A percentile compares a stretch with the other conserved stretches of the same genome.
These are phyloP conservation scores for Phylloporus sp. DNA, from an alignment of 768 basidiomycete genomes.

Conservation along the genomic window DNA sequence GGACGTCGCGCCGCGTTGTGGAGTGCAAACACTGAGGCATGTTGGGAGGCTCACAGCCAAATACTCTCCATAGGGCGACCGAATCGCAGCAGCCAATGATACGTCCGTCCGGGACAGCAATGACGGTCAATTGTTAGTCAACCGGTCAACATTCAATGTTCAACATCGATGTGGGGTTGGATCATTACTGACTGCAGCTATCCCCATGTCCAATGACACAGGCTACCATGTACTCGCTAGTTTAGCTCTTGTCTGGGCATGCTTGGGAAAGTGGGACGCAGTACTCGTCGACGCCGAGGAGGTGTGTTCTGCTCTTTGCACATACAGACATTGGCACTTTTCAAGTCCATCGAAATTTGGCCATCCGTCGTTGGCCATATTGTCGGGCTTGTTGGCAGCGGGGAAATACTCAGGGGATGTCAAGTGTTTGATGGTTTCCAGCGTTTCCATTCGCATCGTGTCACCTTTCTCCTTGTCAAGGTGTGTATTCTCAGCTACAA, in stretches of 20 bases:
- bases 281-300: neutral
- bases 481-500: neutral
- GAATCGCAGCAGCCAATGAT: no score
- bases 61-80: no score
- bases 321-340: no score
- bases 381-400: neutral
- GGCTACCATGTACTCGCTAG: neutral
- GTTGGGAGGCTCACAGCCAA: no score
- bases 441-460: neutral
- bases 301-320: neutral
- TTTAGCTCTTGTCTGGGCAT: neutral
- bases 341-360: no score
- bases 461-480: conserved; percentile 1
- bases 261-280: neutral
- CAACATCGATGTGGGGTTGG: no score
- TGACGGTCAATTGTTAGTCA: no score
- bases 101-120: no score
- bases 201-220: neutral
- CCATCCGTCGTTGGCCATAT: no score
- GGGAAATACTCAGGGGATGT: neutral
- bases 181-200: neutral
- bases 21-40: no score
- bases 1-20: no score
- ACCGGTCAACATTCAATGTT: no score
- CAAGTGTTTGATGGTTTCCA: neutral